Base-by-base conservation (phyloP, 306 rosid genomes). In the Fragaria nilgerrensis region DNA sequence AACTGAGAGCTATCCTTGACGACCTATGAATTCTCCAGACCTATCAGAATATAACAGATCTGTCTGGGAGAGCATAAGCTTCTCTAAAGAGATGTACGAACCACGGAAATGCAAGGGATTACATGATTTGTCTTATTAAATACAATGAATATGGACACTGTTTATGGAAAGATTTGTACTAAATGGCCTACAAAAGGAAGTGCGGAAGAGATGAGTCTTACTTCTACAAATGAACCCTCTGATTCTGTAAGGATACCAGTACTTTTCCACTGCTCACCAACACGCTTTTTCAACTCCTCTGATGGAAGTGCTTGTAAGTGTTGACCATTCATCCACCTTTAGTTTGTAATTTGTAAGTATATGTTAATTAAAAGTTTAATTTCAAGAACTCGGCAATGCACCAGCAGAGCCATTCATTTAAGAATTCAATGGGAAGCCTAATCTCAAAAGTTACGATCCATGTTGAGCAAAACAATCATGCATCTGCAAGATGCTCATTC, bases 291-390 rank as follows among this genome's bases (percentile, higher is more conserved):
- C 80, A 89, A 75, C 80, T 87, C 92, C 70, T 86, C 89, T 1
- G 89, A 86, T 25, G 96, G 90, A 49, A 89, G 90, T 61, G 85
- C 92, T 85, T 92, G 86, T 74, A 95, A 87, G 78, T 92, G 88
- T 72, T 95, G 97, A 84, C 99, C 99, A 85, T 95, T 95, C 99
- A 95, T 95, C 97, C 99, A 95, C 87, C 97, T 92, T 44, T 70
- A 45, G 62, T 74, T 71, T 79, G 52, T 75, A 82, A 56, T 56
- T 9, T 56, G 29, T 56, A 56, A 48, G 66, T 15, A 76, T 20
- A 55, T 2, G 71, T 41, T 41, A 34, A 32, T 74, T 20, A 29
- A 66, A 39, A 70, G 78, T 72, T 6, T 77, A 73, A 74, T 50
- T 16, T 59, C 59, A 64, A 45, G 34, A 66, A 74, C 44, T 8